Evolutionary conservation across 2,329 filamentous ascomycete genomes (phyloP).

Genomic region (Volutella citrinella): DNA sequence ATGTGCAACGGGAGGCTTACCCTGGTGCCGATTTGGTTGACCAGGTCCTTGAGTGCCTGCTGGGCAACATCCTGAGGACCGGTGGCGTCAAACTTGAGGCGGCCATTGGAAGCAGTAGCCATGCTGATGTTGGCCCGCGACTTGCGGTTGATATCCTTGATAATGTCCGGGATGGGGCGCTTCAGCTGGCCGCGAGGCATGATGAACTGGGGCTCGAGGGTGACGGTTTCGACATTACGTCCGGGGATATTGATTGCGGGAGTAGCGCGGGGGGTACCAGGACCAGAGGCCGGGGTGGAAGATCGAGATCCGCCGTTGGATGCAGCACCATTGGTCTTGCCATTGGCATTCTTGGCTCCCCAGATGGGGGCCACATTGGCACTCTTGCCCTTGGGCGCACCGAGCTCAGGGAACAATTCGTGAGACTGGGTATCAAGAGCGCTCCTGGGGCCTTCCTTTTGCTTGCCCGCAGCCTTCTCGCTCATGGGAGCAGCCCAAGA

Average conservation of each 20-base stretch:
- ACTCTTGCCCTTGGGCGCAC: conserved; percentile 64
- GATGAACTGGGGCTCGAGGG: conserved; percentile 72
- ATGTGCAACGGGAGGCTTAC: conserved; percentile 48
- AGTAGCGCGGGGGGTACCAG: conserved; percentile 37
- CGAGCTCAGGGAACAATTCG: conserved; percentile 91
- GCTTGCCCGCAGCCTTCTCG: conserved; percentile 66
- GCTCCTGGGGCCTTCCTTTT: conserved; percentile 53
- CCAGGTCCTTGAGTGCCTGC: conserved; percentile 84
- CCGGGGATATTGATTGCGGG: conserved; percentile 72
- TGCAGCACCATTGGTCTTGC: conserved; percentile 52
- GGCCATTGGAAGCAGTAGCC: conserved; percentile 67
- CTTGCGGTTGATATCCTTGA: conserved; percentile 89
- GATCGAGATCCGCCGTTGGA: conserved; percentile 56
- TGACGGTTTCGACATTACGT: conserved; percentile 73
- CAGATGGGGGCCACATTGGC: conserved; percentile 70
- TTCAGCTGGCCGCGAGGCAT: conserved; percentile 74
- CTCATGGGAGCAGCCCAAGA: conserved; percentile 50
- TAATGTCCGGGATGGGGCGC: conserved; percentile 78
- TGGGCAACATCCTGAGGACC: conserved; percentile 82
- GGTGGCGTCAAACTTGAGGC: conserved; percentile 77
- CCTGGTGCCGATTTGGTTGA: conserved; percentile 83
- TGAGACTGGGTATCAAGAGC: conserved; percentile 79
- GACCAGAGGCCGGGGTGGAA: conserved; percentile 61
- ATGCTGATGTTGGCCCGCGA: conserved; percentile 84
- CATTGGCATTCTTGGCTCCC: conserved; percentile 64